Evolutionary conservation across 2,329 filamentous ascomycete species (phyloP).

Genomic region (Colletotrichum tanaceti): DNA sequence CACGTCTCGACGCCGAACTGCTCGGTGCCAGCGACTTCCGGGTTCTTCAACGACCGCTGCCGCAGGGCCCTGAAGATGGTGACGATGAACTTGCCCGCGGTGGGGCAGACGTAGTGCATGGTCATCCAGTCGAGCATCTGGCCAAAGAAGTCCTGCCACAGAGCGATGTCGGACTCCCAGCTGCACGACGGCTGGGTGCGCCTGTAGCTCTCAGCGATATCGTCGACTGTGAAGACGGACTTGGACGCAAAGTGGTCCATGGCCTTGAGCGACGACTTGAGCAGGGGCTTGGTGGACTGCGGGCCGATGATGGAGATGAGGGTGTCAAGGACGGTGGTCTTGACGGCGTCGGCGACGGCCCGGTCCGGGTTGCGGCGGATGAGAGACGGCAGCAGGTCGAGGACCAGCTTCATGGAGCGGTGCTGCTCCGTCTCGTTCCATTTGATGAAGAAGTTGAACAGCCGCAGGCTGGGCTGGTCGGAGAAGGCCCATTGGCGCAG

Average conservation of each 20-base stretch:
- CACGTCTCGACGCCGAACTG: constrained; percentile 58
- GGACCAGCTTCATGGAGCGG: constrained; percentile 70
- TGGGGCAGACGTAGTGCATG: constrained; percentile 67
- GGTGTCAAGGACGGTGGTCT: constrained; percentile 59
- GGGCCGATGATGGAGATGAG: constrained; percentile 70
- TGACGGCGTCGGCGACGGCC: constrained; percentile 53
- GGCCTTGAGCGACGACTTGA: constrained; percentile 76
- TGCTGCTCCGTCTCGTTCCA: constrained; percentile 76
- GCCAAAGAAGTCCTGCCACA: constrained; percentile 64
- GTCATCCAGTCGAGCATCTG: constrained; percentile 67
- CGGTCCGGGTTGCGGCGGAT: constrained; percentile 62
- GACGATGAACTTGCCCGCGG: constrained; percentile 71
- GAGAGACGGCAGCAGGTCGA: constrained; percentile 67
- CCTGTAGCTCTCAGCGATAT: constrained; percentile 58
- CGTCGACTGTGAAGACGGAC: constrained; percentile 61
- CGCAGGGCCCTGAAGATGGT: constrained; percentile 64
- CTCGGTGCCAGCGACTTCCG: constrained; percentile 36
- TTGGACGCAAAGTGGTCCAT: constrained; percentile 75
- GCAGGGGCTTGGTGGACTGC: constrained; percentile 70
- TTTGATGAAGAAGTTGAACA: constrained; percentile 73
- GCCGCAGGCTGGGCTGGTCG: constrained; percentile 56
- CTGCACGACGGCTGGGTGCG: constrained; percentile 46
- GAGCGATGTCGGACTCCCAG: constrained; percentile 42
- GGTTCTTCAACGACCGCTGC: constrained; percentile 45
- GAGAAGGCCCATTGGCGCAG: constrained; percentile 65